Base-by-base conservation (phyloP, 805 yeast species). In the Zygoascus tannicola region DNA sequence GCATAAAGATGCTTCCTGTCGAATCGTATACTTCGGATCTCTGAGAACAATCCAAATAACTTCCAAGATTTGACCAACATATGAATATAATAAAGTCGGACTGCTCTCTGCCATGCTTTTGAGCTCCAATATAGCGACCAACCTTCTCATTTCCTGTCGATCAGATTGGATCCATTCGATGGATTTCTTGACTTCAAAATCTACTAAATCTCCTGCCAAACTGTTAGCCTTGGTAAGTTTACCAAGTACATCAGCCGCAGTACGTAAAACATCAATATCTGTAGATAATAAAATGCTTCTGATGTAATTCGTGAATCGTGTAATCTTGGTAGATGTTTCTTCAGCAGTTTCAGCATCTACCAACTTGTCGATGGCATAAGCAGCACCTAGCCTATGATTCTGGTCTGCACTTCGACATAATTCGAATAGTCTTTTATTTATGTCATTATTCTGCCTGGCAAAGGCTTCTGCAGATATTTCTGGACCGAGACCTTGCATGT, bases 81-180 rank as follows among this genome's bases (percentile, higher is more conserved):
- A 85, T 30, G 80, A 76, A 57, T 83, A 83, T 41, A 90, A 67
- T 45, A 87, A 67, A 5, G 94, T 84, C 2, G 97, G 95, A 1
- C 94, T 82, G 56, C 85, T 84, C 44, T 76, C 76, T 0, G 96
- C 95, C 48, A 92, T 71, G 0, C 96, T 82, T 5, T 81, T 75
- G 34, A 92, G 75, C 35, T 86, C 79, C 43, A 90, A 68, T 32
- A 87, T 78, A 1, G 97, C 95, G 0, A 97, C 96, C 58, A 90
- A 97, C 50, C 92, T 77, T 55, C 94, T 75, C 28, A 57, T 52
- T 54, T 86, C 95, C 55, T 82, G 86, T 51, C 85, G 80, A 50
- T 87, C 95, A n/a, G 81, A 73, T 28, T 85, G 84, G 20, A 90
- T 72, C 90, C 96, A 82, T 62, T 92, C 98, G 41, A 90, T 71